A percentile compares a stretch with the other conserved stretches of the same genome.
phyloP scores from a whole-genome alignment of 1,284 basidiomycete genomes.

The Thelephora terrestris region DNA sequence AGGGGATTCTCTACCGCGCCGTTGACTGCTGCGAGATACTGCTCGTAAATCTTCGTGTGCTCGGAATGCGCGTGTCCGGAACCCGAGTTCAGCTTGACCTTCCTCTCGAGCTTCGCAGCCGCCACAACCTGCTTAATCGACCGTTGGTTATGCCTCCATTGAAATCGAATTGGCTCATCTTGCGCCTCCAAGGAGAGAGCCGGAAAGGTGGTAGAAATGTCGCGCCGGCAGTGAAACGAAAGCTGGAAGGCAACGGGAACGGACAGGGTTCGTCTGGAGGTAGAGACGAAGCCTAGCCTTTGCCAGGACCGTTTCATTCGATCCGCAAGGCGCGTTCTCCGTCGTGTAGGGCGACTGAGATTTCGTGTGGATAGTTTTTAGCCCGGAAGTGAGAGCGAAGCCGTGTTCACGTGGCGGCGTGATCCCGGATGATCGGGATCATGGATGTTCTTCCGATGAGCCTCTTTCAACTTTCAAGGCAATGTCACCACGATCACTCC shows the following conservation, averaged over 20 bases:
- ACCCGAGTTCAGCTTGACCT: constrained; percentile 21
- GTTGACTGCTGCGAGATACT: constrained; percentile 46
- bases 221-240: neutral
- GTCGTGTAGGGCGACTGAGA: neutral
- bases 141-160: neutral
- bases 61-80: constrained; percentile 23
- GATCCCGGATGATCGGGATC: no score
- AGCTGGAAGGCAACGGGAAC: no score
- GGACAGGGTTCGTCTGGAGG: neutral
- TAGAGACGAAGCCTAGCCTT: neutral
- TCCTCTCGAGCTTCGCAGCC: constrained; percentile 17
- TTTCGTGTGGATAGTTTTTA: no score
- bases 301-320: constrained; percentile 1
- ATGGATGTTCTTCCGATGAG: no score
- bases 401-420: no score
- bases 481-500: no score
- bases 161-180: no score
- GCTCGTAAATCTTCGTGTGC: constrained; percentile 44
- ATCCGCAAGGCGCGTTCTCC: neutral
- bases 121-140: neutral
- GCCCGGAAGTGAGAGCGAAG: no score
- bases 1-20: constrained; percentile 35
- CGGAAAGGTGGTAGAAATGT: neutral
- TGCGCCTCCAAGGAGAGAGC: no score
- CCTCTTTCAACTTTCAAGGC: no score